These are phyloP conservation scores for Sporothrix variecibatus DNA, from an alignment of 2,329 filamentous ascomycete genomes.

Conservation along the genomic window DNA sequence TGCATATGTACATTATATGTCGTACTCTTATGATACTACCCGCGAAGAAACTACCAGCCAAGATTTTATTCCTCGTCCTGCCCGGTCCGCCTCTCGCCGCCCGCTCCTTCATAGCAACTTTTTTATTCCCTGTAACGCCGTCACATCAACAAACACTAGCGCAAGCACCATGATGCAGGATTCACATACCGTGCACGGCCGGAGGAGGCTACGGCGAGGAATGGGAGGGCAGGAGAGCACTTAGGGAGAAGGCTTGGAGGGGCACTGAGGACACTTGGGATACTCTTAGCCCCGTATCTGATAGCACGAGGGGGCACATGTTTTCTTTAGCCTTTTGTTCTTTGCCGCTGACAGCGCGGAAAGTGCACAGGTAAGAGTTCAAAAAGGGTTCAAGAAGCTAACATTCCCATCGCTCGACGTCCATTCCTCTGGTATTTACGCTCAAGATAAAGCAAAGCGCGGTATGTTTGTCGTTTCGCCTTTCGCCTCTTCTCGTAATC, in stretches of 20 bases:
- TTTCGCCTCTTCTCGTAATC: neutral
- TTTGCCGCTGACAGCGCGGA: conserved; percentile 2
- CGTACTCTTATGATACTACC: neutral
- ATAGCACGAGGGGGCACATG: neutral
- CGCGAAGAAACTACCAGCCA: neutral
- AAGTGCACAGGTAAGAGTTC: neutral
- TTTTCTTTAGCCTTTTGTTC: neutral
- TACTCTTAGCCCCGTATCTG: neutral
- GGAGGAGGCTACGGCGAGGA: neutral
- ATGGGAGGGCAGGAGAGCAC: neutral
- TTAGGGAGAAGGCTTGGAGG: neutral
- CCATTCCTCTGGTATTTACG: neutral
- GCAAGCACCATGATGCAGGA: conserved; percentile 1
- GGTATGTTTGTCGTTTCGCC: neutral
- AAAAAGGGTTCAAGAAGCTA: neutral
- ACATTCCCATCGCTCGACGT: neutral
- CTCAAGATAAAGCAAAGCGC: neutral
- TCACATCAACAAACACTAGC: conserved; percentile 5
- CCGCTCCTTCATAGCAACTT: neutral
- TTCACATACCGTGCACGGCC: neutral
- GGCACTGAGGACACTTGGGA: neutral
- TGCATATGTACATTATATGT: conserved; percentile 7
- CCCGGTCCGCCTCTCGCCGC: neutral
- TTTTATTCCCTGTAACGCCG: neutral
- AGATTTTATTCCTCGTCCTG: neutral